phyloP scores from a whole-genome alignment of 2,329 filamentous ascomycete species.

The Stemphylium lycopersici region DNA sequence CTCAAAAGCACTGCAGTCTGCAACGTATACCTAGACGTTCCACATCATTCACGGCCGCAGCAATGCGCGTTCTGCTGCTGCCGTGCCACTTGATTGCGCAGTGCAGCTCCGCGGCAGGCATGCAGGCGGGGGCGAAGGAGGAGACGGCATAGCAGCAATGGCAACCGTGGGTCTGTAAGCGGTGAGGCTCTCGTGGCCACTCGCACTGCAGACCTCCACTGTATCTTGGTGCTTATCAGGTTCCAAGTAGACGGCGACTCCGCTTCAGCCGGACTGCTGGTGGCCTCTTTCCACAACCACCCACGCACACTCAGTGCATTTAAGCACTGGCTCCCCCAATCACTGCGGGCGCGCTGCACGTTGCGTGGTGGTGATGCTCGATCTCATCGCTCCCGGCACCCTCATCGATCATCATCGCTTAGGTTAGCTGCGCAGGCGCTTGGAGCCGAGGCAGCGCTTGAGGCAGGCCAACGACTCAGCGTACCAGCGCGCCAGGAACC shows the following conservation, averaged over 20 bases:
- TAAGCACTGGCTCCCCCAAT: conserved; percentile 6
- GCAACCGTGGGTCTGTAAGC: conserved; percentile 4
- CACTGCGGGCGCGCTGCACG: neutral
- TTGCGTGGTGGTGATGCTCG: conserved; percentile 3
- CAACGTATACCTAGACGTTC: neutral
- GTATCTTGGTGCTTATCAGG: conserved; percentile 15
- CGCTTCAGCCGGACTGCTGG: conserved; percentile 13
- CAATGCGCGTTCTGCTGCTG: neutral
- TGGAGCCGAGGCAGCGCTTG: conserved; percentile 9
- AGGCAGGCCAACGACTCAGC: conserved; percentile 4
- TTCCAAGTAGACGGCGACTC: conserved; percentile 19
- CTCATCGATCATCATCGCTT: conserved; percentile 4
- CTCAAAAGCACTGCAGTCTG: neutral
- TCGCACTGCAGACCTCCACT: neutral
- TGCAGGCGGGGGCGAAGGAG: conserved; percentile 1
- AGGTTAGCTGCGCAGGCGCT: conserved; percentile 3
- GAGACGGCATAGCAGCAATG: conserved; percentile 3
- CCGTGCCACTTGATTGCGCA: conserved; percentile 20
- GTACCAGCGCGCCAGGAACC: conserved; percentile 9
- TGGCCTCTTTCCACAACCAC: neutral
- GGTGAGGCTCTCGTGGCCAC: conserved; percentile 12
- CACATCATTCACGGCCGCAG: too few species aligned
- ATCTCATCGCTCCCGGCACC: conserved; percentile 4
- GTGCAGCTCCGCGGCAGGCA: conserved; percentile 1
- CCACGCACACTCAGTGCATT: conserved; percentile 6